A percentile compares a stretch with the other conserved stretches of the same genome.
Conservation (phyloP, 345 rosid genomes). For the Boechera stricta region DNA sequence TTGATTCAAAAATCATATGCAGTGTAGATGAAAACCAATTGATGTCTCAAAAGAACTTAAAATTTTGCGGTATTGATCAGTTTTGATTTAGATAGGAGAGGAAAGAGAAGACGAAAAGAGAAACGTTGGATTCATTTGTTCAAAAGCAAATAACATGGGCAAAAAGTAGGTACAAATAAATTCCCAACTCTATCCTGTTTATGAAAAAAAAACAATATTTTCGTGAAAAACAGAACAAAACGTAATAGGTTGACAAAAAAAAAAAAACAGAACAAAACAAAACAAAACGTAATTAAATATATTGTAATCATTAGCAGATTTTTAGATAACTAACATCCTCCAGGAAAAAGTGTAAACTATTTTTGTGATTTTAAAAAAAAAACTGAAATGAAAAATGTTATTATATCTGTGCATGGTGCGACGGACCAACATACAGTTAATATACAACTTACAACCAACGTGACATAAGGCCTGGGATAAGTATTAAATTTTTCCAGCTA, state of each 20-base stretch:
- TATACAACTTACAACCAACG: constrained; percentile 47
- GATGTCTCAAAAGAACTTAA: neutral
- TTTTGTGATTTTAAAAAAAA: neutral
- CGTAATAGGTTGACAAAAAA: neutral
- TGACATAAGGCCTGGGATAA: constrained; percentile 39
- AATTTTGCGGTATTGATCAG: neutral
- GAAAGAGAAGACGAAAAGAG: constrained; percentile 34
- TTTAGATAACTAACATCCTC: neutral
- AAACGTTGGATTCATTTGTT: constrained; percentile 37
- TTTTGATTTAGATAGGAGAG: constrained; percentile 17
- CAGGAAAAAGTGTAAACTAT: neutral
- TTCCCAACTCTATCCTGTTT: constrained; percentile 30
- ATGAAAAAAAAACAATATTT: constrained; percentile 1
- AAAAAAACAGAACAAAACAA: neutral
- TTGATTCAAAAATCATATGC: neutral
- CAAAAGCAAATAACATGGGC: constrained; percentile 26
- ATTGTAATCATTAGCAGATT: constrained; percentile 26
- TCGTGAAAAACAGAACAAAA: constrained; percentile 18
- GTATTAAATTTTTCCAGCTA: constrained; percentile 39
- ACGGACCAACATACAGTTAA: constrained; percentile 42
- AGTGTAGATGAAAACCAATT: constrained; percentile 8
- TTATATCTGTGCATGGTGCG: constrained; percentile 38
- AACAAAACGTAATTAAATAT: constrained; percentile 11
- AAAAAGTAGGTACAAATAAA: constrained; percentile 9
- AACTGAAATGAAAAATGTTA: neutral